Evolutionary conservation across 768 basidiomycete species (phyloP).

Genomic region (Boletus speciosus): DNA sequence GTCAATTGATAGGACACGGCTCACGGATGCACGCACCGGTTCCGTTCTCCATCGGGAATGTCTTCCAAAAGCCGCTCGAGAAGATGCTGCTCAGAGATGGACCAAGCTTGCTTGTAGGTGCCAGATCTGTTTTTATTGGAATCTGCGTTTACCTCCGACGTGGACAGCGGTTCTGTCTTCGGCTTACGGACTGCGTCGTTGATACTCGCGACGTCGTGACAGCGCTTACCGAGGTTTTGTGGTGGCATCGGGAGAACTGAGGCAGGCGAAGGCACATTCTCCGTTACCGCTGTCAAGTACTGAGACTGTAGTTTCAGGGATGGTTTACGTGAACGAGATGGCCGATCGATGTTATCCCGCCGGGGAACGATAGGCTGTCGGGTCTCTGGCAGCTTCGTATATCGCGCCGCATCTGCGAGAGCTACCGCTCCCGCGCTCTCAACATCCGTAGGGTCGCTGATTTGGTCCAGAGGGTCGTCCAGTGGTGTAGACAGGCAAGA

Average conservation of each 20-base stretch:
- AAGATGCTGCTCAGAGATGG: constrained; percentile 69
- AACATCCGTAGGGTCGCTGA: constrained; percentile 10
- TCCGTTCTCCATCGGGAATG: constrained; percentile 74
- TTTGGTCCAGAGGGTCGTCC: constrained; percentile 7
- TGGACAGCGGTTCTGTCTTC: constrained; percentile 13
- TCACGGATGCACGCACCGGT: constrained; percentile 46
- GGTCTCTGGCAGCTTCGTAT: constrained; percentile 1
- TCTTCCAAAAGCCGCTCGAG: constrained; percentile 71
- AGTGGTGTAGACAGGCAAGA: constrained; percentile 22
- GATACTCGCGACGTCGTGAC: constrained; percentile 19
- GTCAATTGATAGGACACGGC: constrained; percentile 5
- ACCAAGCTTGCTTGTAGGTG: constrained; percentile 85
- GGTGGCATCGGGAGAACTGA: constrained; percentile 11
- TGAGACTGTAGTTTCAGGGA: constrained; percentile 30
- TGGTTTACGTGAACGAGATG: constrained; percentile 30
- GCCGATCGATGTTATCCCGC: constrained; percentile 7
- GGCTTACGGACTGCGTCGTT: constrained; percentile 14
- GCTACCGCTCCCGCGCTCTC: constrained; percentile 8
- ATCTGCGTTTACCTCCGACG: constrained; percentile 20
- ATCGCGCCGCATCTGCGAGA: not conserved
- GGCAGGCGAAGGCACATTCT: constrained; percentile 7
- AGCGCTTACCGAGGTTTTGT: constrained; percentile 27
- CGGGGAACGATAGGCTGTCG: constrained; percentile 5
- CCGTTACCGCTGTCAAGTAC: constrained; percentile 5
- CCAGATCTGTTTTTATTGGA: constrained; percentile 36